Conservation (phyloP, 257 asterid species). For the Schizonepeta tenuifolia region DNA sequence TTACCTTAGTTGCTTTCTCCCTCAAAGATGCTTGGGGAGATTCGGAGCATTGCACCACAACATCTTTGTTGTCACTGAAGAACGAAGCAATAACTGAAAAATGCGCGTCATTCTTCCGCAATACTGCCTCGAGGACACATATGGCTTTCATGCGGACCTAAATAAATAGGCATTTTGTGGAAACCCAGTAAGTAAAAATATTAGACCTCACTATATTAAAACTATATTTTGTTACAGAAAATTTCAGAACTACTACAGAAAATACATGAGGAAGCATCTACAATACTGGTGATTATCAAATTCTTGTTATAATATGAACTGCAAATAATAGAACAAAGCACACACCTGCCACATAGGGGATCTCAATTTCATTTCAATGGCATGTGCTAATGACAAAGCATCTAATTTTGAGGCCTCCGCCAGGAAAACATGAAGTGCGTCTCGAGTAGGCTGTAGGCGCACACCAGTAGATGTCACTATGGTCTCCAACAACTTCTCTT, state of each 20-base stretch:
- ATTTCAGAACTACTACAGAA: background rate
- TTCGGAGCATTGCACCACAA: slow-evolving; percentile 78
- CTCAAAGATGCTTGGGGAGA: slow-evolving; percentile 97
- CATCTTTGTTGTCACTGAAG: slow-evolving; percentile 68
- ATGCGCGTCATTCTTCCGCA: slow-evolving; percentile 76
- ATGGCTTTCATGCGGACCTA: slow-evolving; percentile 95
- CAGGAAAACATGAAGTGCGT: slow-evolving; percentile 81
- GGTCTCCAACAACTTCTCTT: slow-evolving; percentile 83
- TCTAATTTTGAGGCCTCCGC: slow-evolving; percentile 81
- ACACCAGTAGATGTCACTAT: slow-evolving; percentile 91
- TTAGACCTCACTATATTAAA: background rate
- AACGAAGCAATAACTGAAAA: slow-evolving; percentile 62
- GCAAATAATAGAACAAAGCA: slow-evolving; percentile 16
- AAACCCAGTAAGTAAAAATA: background rate
- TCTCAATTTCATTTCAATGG: slow-evolving; percentile 78
- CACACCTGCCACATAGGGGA: slow-evolving; percentile 96
- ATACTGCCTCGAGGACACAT: slow-evolving; percentile 86
- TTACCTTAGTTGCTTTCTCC: slow-evolving; percentile 93
- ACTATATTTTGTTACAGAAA: background rate
- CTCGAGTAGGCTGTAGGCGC: slow-evolving; percentile 95
- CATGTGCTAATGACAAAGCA: slow-evolving; percentile 63
- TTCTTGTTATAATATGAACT: background rate
- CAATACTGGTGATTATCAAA: background rate
- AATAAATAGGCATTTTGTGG: slow-evolving; percentile 24
- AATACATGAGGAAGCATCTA: background rate